These are phyloP conservation scores for Sporisorium iseilematis-ciliati DNA, from an alignment of 1,284 basidiomycete species.

Conservation along the genomic window DNA sequence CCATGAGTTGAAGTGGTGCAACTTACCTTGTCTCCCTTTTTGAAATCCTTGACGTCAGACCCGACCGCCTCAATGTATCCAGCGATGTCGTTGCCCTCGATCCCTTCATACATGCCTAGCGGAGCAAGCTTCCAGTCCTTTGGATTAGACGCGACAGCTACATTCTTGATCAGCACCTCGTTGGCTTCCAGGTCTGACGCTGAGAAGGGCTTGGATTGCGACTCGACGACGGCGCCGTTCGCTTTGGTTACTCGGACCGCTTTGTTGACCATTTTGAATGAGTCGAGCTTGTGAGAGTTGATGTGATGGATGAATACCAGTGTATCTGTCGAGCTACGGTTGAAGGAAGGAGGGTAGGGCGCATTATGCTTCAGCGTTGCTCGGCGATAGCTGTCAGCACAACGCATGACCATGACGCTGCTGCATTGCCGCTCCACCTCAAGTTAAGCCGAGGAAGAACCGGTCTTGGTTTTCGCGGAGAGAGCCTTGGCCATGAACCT, in stretches of 20 bases:
- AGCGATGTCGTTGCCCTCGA: conserved; percentile 68
- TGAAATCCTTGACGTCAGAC: conserved; percentile 55
- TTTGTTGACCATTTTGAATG: conserved; percentile 27
- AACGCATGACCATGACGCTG: not conserved
- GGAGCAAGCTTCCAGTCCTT: conserved; percentile 68
- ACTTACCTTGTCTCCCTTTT: conserved; percentile 51
- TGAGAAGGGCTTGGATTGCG: conserved; percentile 15
- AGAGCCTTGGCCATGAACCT: no score
- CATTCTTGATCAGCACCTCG: conserved; percentile 70
- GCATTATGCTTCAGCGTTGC: not conserved
- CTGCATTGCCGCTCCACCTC: conserved; percentile 22
- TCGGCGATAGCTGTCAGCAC: not conserved
- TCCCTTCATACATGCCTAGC: conserved; percentile 17
- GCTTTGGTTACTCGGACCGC: conserved; percentile 42
- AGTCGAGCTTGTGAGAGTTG: not conserved
- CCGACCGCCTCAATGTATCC: conserved; percentile 48
- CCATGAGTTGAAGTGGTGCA: no score
- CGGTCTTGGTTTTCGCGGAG: no score
- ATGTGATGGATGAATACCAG: not conserved
- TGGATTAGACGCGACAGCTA: conserved; percentile 68
- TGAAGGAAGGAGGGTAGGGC: no score
- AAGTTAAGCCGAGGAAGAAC: no score
- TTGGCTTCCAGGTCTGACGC: conserved; percentile 23
- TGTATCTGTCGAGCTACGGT: no score
- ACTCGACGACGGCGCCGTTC: conserved; percentile 32